Conservation (phyloP, 176 grass and related monocot species). For the Panicum miliaceum region DNA sequence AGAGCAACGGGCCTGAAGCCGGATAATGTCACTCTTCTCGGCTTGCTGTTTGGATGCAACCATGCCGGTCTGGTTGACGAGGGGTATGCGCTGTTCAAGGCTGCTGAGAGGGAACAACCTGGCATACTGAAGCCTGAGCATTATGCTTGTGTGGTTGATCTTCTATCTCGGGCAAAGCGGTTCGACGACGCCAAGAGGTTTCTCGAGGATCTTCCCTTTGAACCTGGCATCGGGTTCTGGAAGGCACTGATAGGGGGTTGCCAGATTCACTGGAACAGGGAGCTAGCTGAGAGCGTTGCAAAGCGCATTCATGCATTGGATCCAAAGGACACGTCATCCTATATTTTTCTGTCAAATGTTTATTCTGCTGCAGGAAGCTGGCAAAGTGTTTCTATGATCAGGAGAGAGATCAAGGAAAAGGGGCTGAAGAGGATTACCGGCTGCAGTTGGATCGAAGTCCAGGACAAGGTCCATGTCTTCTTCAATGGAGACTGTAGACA, state of each 20-base stretch:
- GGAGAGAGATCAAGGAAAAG: conserved; percentile 79
- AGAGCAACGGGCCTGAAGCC: conserved; percentile 54
- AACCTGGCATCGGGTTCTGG: conserved; percentile 86
- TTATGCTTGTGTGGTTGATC: conserved; percentile 78
- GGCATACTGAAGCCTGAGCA: conserved; percentile 64
- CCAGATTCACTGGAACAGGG: conserved; percentile 67
- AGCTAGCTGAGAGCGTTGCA: conserved; percentile 51
- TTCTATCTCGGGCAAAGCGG: conserved; percentile 64
- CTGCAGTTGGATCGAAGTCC: conserved; percentile 91
- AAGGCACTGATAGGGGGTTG: conserved; percentile 72
- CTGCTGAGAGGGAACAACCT: conserved; percentile 55
- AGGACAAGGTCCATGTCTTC: conserved; percentile 77
- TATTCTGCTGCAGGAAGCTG: conserved; percentile 74
- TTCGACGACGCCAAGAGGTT: conserved; percentile 67
- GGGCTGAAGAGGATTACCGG: conserved; percentile 88
- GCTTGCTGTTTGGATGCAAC: conserved; percentile 78
- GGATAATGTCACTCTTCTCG: conserved; percentile 60
- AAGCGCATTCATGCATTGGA: conserved; percentile 51
- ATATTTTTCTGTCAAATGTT: conserved; percentile 84
- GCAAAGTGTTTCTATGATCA: conserved; percentile 65
- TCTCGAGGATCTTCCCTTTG: conserved; percentile 73
- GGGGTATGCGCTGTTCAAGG: conserved; percentile 60
- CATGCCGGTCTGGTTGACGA: conserved; percentile 78
- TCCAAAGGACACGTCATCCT: conserved; percentile 73
- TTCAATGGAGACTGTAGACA: conserved; percentile 70